Evolutionary conservation across 1,284 basidiomycete genomes (phyloP).

Genomic region (Trichosporon coremiiforme): DNA sequence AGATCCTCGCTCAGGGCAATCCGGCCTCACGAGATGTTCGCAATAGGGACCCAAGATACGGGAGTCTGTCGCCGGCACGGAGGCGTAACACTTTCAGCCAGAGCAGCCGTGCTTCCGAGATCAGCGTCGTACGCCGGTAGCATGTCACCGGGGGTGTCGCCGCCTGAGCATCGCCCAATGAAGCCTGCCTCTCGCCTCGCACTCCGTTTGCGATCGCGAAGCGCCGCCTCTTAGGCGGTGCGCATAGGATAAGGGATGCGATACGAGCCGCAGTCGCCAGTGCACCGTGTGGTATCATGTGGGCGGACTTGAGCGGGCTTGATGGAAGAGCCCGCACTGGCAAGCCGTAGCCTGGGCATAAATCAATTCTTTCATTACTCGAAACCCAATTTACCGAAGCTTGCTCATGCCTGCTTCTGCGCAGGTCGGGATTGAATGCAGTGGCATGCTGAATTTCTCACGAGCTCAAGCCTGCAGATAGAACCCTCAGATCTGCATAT

Average conservation of each 20-base stretch:
- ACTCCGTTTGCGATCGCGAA: background rate
- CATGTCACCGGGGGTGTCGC: background rate
- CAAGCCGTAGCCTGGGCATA: background rate
- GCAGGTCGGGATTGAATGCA: background rate
- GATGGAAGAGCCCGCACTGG: too few species aligned
- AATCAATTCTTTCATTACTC: slow-evolving; percentile 14
- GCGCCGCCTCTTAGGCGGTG: background rate
- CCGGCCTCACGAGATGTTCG: background rate
- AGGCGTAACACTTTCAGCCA: background rate
- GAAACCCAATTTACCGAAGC: slow-evolving; percentile 2
- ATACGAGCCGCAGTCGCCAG: too few species aligned
- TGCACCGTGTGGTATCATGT: background rate
- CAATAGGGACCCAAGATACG: background rate
- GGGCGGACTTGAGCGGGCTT: too few species aligned
- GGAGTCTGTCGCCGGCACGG: background rate
- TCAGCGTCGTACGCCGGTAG: background rate
- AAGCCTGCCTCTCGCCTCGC: background rate
- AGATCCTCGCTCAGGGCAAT: background rate
- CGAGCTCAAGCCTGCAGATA: background rate
- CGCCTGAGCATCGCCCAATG: background rate
- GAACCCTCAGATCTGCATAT: background rate
- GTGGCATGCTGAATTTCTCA: background rate
- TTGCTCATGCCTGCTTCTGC: background rate
- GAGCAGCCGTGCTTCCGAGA: slow-evolving; percentile 11
- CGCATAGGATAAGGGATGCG: background rate